phyloP scores from a whole-genome alignment of 2,329 filamentous ascomycete species.

The Ophiosphaerella korrae region DNA sequence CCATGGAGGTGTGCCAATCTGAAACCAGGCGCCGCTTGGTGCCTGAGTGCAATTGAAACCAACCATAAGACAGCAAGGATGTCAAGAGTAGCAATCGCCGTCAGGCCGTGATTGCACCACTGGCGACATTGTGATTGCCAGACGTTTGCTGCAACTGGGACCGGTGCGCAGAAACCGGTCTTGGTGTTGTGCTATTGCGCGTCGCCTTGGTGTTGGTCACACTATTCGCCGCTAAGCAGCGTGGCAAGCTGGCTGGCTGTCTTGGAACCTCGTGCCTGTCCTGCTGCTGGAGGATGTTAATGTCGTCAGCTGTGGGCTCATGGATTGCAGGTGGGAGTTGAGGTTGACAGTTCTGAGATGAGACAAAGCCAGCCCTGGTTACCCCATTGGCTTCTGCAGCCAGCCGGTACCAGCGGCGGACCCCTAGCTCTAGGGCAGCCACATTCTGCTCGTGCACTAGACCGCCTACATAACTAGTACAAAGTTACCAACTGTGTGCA shows the following conservation, averaged over 20 bases:
- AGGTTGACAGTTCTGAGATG: background rate
- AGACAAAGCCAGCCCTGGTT: background rate
- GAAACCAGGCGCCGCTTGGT: constrained; percentile 8
- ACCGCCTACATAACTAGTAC: too few relatives aligned
- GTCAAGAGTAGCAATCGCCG: background rate
- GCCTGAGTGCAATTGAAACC: background rate
- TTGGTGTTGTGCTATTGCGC: background rate
- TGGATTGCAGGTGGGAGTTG: background rate
- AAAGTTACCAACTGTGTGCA: too few relatives aligned
- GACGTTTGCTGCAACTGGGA: background rate
- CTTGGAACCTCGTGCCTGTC: background rate
- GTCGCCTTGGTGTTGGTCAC: background rate
- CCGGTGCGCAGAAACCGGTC: background rate
- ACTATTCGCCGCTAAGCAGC: background rate
- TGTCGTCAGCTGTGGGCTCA: too few relatives aligned
- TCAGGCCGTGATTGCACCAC: background rate
- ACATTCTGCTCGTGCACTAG: too few relatives aligned
- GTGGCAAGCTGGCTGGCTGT: background rate
- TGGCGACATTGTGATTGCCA: background rate
- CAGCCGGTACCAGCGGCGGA: too few relatives aligned
- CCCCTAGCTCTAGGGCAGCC: too few relatives aligned
- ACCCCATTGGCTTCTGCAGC: background rate
- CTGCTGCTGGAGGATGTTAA: background rate
- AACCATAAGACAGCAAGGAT: background rate
- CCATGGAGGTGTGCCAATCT: background rate